Evolutionary conservation across 1,284 basidiomycete species (phyloP), one percentile per base, ranked within the genome.

Genomic region (Marasmius oreades): DNA sequence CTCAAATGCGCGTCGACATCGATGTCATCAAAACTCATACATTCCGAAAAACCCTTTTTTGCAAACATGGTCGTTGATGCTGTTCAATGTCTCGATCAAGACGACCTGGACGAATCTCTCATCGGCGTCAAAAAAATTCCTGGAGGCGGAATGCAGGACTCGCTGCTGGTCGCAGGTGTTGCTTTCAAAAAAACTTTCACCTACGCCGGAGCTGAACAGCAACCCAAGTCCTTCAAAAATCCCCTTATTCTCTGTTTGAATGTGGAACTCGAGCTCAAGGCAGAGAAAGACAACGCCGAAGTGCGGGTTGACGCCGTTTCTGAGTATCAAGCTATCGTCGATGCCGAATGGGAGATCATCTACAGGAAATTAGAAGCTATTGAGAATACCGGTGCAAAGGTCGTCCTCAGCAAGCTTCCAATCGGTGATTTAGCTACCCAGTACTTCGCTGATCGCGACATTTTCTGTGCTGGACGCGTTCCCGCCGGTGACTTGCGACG

Each of bases 171-270:
- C 67, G 77, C 78, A 56, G 97, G 97, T 53, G 97, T 99, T 44
- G 90, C 97, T 0, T 99, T 99, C 86, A 98, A 98, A 73, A 99
- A 99, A 80, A 99, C 97, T 0, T 99, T 99, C 74, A 95, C 95
- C 2, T 99, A 99, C 67, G 97, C 97, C 45, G 97, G 97, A 54
- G 98, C 98, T 45, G 97, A 99, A 71, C 97, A 99, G 73, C 97
- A 99, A 72, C 97, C 97, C 47, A 99, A 99, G 76, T 81, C 84
- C 22, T 98, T 99, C 80, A 78, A 77, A 60, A 72, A 97, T 69
- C 95, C 96, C 51, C 88, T 94, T 63, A 87, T 99, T 54, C 80
- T 98, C 31, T 97, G 93, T 68, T 74, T 99, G 60, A 99, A 99
- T 69, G 96, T 99, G 64, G 97, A 99, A 73, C 85, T 99, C 57